These are phyloP conservation scores for Dendrobium officinale DNA, from an alignment of 106 monocot species.

Conservation along the genomic window DNA sequence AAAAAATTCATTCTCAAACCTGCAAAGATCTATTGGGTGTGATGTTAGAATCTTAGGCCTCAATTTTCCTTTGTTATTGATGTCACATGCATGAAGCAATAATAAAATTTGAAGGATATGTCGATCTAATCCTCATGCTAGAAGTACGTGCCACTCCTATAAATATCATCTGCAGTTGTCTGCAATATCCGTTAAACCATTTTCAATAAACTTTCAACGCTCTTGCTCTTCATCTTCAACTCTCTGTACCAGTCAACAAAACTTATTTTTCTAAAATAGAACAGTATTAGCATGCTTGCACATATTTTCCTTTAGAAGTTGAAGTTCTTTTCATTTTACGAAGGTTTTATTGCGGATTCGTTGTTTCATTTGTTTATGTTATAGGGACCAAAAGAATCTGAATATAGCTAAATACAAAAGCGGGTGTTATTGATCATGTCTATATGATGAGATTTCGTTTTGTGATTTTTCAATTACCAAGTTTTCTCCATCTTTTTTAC, in stretches of 20 bases:
- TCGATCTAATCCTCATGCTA: background rate
- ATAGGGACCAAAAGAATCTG: no score
- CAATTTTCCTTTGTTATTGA: background rate
- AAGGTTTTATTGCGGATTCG: background rate
- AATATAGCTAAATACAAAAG: no score
- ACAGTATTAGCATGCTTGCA: background rate
- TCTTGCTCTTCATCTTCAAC: background rate
- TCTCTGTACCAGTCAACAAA: background rate
- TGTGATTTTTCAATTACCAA: no score
- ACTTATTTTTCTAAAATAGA: background rate
- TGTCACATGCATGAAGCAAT: background rate
- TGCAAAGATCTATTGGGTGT: background rate
- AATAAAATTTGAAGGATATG: background rate
- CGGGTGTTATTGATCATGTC: no score
- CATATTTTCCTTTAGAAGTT: background rate
- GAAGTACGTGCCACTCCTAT: background rate
- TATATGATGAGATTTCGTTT: no score
- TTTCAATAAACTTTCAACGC: background rate
- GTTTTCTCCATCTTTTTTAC: no score
- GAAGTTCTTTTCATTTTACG: background rate
- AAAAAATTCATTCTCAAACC: background rate
- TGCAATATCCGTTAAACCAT: background rate
- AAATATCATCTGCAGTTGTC: background rate
- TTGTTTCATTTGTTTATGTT: background rate
- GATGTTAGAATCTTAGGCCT: background rate